Evolutionary conservation across 805 yeast species (phyloP).

Genomic region (Teunomyces funiuensis): DNA sequence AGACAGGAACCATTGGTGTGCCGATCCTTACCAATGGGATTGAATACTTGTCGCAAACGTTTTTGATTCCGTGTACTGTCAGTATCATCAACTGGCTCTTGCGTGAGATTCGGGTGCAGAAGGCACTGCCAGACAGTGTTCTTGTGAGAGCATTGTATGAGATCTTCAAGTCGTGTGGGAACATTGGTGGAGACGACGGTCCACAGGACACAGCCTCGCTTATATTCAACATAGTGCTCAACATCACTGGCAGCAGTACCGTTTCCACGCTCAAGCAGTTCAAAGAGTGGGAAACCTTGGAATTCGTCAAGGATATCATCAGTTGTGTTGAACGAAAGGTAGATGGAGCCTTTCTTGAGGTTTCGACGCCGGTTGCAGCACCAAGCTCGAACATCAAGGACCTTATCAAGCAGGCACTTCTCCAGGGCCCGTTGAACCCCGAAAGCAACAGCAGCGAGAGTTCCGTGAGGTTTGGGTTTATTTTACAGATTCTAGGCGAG

Average conservation of each 20-base stretch:
- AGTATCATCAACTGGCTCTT: slow-evolving; percentile 35
- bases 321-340: slow-evolving; percentile 9
- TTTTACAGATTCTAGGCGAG: not conserved
- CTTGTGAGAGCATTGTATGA: slow-evolving; percentile 24
- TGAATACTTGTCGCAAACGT: slow-evolving; percentile 83
- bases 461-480: not conserved
- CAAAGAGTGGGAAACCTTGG: slow-evolving; percentile 13
- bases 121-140: slow-evolving; percentile 10
- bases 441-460: too few species aligned
- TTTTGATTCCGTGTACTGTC: slow-evolving; percentile 56
- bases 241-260: slow-evolving; percentile 21
- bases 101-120: slow-evolving; percentile 10
- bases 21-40: slow-evolving; percentile 72
- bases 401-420: not conserved
- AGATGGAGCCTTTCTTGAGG: slow-evolving; percentile 9
- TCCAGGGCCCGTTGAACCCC: not conserved
- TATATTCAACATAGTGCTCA: slow-evolving; percentile 25
- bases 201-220: slow-evolving; percentile 14
- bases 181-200: slow-evolving; percentile 15
- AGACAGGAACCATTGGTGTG: slow-evolving; percentile 52
- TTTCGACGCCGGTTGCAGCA: not conserved
- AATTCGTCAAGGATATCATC: slow-evolving; percentile 15
- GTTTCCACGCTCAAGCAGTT: slow-evolving; percentile 13
- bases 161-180: slow-evolving; percentile 20
- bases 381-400: not conserved